These are phyloP conservation scores for Ophiostoma ulmi DNA, from an alignment of 2,329 filamentous ascomycete species.

Conservation along the genomic window DNA sequence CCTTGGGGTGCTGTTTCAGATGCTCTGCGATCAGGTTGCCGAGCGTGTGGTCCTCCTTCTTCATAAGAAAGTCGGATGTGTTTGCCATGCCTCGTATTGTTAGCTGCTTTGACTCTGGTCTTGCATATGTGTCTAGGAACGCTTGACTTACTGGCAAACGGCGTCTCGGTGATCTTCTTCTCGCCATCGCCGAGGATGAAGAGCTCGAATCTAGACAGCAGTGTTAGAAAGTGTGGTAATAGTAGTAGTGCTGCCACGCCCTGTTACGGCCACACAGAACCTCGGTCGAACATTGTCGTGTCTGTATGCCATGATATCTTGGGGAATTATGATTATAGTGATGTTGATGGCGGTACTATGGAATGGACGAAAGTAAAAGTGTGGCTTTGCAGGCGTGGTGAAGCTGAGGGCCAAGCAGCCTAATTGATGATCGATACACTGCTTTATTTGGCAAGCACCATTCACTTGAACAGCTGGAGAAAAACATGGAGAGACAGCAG, in stretches of 20 bases:
- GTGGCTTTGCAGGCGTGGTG: not conserved
- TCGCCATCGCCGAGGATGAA: constrained; percentile 83
- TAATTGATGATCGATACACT: not conserved
- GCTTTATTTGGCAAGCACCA: not conserved
- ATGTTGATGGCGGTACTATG: not conserved
- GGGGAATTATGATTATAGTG: not conserved
- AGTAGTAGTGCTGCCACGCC: not conserved
- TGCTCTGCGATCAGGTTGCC: constrained; percentile 84
- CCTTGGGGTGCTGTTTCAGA: constrained; percentile 75
- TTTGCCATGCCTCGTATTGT: constrained; percentile 72
- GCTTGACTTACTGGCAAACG: constrained; percentile 73
- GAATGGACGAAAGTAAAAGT: not conserved
- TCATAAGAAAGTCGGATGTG: constrained; percentile 89
- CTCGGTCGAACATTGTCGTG: not conserved
- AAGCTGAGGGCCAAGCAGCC: not conserved
- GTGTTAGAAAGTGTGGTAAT: constrained; percentile 13
- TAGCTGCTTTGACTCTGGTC: not conserved
- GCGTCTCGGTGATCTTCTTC: constrained; percentile 85
- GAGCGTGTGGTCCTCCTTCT: constrained; percentile 95
- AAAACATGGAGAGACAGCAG: not conserved
- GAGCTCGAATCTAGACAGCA: constrained; percentile 70
- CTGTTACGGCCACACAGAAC: not conserved
- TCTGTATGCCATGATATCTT: not conserved
- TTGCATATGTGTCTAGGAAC: not conserved
- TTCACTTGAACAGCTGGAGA: not conserved